phyloP scores from a whole-genome alignment of 192 early-diverging fungal genomes.

The Pilaira anomala region DNA sequence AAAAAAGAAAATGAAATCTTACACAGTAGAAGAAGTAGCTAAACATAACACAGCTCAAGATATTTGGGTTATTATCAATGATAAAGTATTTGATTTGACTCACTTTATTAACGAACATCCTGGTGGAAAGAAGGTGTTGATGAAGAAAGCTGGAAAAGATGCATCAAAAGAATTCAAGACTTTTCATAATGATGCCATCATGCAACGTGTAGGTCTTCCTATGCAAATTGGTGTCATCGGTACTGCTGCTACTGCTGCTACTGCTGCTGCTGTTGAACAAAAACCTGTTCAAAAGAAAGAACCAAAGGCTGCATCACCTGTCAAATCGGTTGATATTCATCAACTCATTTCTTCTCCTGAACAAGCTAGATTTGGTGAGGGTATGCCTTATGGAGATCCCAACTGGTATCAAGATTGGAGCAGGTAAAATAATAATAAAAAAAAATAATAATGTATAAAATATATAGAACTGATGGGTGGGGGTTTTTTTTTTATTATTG shows the following conservation, averaged over 20 bases:
- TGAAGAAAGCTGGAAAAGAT: slow-evolving; percentile 79
- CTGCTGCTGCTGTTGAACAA: background rate
- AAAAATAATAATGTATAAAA: no score
- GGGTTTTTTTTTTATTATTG: slow-evolving; percentile 3
- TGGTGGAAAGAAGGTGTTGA: slow-evolving; percentile 87
- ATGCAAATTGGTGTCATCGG: slow-evolving; percentile 35
- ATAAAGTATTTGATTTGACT: slow-evolving; percentile 75
- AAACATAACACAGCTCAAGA: slow-evolving; percentile 65
- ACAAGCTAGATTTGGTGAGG: slow-evolving; percentile 65
- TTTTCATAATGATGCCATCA: slow-evolving; percentile 49
- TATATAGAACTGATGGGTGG: no score
- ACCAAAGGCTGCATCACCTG: slow-evolving; percentile 1
- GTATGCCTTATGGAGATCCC: slow-evolving; percentile 75
- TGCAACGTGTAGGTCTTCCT: slow-evolving; percentile 31
- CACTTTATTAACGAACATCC: slow-evolving; percentile 80
- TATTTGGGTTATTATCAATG: slow-evolving; percentile 75
- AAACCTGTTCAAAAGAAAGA: no score
- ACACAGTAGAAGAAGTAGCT: slow-evolving; percentile 62
- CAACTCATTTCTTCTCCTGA: slow-evolving; percentile 22
- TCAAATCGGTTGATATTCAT: background rate
- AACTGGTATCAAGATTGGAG: slow-evolving; percentile 62
- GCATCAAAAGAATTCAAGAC: slow-evolving; percentile 83
- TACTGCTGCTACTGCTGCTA: background rate
- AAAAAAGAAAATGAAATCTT: slow-evolving; percentile 32
- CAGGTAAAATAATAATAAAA: slow-evolving; percentile 14